Percentiles rank a stretch among this genome's conserved stretches.
Conservation (phyloP, 441 rosid genomes). For the Codiaeum variegatum region DNA sequence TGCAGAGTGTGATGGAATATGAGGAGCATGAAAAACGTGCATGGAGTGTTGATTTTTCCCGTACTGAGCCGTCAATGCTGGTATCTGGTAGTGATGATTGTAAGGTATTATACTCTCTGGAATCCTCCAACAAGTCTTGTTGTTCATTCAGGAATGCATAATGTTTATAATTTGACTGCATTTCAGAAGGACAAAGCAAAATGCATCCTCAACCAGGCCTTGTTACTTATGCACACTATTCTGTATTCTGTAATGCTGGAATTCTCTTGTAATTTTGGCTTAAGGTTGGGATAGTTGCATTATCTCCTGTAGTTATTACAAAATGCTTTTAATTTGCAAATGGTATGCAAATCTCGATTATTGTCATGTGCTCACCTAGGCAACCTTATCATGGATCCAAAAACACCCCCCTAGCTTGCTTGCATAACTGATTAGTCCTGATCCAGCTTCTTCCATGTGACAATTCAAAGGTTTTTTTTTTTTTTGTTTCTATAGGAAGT, state of each 20-base stretch:
- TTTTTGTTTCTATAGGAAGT: neutral
- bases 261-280: neutral
- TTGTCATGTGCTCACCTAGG: neutral
- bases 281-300: slow-evolving; percentile 1
- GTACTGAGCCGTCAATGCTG: slow-evolving; percentile 94
- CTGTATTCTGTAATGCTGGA: neutral
- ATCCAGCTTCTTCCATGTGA: neutral
- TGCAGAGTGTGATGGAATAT: slow-evolving; percentile 91
- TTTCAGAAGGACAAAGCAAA: slow-evolving; percentile 7
- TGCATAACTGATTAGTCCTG: neutral
- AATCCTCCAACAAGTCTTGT: slow-evolving; percentile 11
- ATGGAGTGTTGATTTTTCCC: slow-evolving; percentile 98
- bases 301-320: neutral
- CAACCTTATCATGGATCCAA: neutral
- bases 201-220: neutral
- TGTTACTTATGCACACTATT: neutral
- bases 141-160: slow-evolving; percentile 1
- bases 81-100: slow-evolving; percentile 95
- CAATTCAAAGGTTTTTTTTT: neutral
- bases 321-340: neutral
- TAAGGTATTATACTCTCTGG: slow-evolving; percentile 47
- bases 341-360: neutral
- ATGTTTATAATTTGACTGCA: slow-evolving; percentile 4
- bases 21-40: slow-evolving; percentile 99
- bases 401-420: neutral